Evolutionary conservation across 805 yeast species (phyloP), one percentile per base, ranked within the genome.

Genomic region (Teunomyces tritomae): DNA sequence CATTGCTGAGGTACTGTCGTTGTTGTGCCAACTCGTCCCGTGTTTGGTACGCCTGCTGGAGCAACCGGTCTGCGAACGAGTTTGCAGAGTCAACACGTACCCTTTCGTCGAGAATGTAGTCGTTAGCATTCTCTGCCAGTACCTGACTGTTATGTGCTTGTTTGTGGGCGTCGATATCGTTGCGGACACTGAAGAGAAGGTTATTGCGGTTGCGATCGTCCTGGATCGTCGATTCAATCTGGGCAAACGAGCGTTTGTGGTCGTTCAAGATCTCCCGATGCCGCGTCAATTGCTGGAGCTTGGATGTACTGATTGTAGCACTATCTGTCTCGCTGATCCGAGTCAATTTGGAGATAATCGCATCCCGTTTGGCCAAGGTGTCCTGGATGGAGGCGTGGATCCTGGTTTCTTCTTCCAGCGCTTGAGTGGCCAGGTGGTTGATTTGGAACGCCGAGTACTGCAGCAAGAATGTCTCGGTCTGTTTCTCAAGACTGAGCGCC

Each of bases 41-140:
- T 0, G 98, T 90, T 55, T 87, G 88, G 68, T 81, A 85, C 1
- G 97, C 98, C 62, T 86, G 91, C n/a, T 79, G 78, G 33, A 92
- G 76, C 49, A 94, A 72, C 39, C 85, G 70, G 62, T 94, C 97
- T 11, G 96, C 88, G 44, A 90, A 71, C 37, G 77, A 74, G 62
- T 89, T 84, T 37, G 94, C 83, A 44, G 76, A 75, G 54, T 87
- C 88, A 14, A 86, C 85, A 43, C 96, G 73, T 33, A 78, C 72
- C 6, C 89, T 67, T 66, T 92, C 99, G 49, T 86, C 83, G 48
- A 85, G 75, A 62, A 88, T 83, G 63, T 92, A 92, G 51, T 83
- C 87, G 52, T 85, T 82, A 47, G 83, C 88, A 54, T 67, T 67
- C 39, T 47, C 49, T 4, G 53, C 57, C 1, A 50, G 48, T 9